These are phyloP conservation scores for Calonectria hongkongensis DNA, from an alignment of 2,329 filamentous ascomycete species.

Conservation along the genomic window DNA sequence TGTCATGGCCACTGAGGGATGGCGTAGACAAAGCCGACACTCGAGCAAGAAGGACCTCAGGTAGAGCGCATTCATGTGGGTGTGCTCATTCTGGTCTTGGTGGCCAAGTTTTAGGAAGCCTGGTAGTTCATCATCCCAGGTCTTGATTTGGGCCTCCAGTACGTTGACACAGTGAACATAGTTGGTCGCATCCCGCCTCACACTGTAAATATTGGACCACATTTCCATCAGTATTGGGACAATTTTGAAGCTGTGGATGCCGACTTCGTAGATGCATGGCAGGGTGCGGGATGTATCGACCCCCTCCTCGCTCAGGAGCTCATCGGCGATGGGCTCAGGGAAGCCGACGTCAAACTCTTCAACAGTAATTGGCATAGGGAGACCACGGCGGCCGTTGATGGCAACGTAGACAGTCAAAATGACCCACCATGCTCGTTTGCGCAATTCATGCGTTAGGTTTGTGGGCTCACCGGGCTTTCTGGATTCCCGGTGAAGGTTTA, in stretches of 20 bases:
- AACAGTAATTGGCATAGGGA: slow-evolving; percentile 83
- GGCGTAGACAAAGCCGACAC: slow-evolving; percentile 75
- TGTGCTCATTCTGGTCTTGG: slow-evolving; percentile 62
- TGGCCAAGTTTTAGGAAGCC: slow-evolving; percentile 72
- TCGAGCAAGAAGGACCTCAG: slow-evolving; percentile 73
- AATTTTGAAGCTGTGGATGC: slow-evolving; percentile 79
- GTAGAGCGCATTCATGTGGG: slow-evolving; percentile 73
- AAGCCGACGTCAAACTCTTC: slow-evolving; percentile 88
- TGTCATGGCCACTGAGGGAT: slow-evolving; percentile 76
- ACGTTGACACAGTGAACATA: slow-evolving; percentile 79
- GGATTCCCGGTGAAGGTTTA: slow-evolving; percentile 84
- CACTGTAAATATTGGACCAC: slow-evolving; percentile 84
- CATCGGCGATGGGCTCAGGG: slow-evolving; percentile 82
- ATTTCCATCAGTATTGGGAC: slow-evolving; percentile 82
- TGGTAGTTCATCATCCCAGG: slow-evolving; percentile 80
- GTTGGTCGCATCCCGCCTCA: slow-evolving; percentile 75
- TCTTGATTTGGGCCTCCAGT: slow-evolving; percentile 78
- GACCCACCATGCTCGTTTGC: slow-evolving; percentile 87
- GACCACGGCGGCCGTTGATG: slow-evolving; percentile 84
- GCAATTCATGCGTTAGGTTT: slow-evolving; percentile 82
- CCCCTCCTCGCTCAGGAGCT: slow-evolving; percentile 79
- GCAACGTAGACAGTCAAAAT: slow-evolving; percentile 79
- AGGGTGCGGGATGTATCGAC: slow-evolving; percentile 72
- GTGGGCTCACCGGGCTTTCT: slow-evolving; percentile 69
- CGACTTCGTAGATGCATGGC: slow-evolving; percentile 81